Evolutionary conservation across 495 filamentous ascomycete species (phyloP).

Genomic region (Chaetomidium leptoderma): DNA sequence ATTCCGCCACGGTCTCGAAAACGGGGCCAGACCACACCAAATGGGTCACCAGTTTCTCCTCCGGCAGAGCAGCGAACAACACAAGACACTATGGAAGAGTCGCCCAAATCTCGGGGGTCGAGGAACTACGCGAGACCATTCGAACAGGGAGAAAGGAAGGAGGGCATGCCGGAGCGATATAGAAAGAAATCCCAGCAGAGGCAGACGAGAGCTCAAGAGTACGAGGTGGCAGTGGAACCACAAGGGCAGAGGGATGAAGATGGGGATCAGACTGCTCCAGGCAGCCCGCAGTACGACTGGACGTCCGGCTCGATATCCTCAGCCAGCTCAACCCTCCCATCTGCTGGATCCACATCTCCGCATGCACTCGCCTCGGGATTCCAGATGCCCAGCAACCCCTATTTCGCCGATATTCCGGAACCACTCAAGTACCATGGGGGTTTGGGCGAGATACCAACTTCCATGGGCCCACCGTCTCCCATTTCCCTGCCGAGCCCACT

Average conservation of each 20-base stretch:
- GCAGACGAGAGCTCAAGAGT: not conserved
- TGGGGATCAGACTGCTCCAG: not conserved
- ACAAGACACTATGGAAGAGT: not conserved
- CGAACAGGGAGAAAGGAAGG: not conserved
- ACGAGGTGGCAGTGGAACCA: too few relatives aligned
- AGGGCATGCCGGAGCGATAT: not conserved
- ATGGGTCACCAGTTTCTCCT: not conserved
- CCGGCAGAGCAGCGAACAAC: not conserved
- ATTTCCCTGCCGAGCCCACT: constrained; percentile 9
- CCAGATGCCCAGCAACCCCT: constrained; percentile 11
- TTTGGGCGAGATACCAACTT: not conserved
- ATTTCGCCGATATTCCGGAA: constrained; percentile 12
- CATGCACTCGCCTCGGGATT: not conserved
- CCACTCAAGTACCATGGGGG: not conserved
- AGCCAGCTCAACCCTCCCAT: constrained; percentile 4
- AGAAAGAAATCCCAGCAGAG: not conserved
- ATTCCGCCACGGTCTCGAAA: constrained; percentile 29
- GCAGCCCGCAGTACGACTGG: not conserved
- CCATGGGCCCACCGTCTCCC: constrained; percentile 1
- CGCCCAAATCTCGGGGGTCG: not conserved
- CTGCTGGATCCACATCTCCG: not conserved
- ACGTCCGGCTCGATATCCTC: constrained; percentile 1
- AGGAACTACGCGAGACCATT: not conserved
- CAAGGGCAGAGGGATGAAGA: not conserved
- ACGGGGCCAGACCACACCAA: constrained; percentile 5